Conservation (phyloP, 139 green algal genomes). For the Pseudopediastrum boryanum region DNA sequence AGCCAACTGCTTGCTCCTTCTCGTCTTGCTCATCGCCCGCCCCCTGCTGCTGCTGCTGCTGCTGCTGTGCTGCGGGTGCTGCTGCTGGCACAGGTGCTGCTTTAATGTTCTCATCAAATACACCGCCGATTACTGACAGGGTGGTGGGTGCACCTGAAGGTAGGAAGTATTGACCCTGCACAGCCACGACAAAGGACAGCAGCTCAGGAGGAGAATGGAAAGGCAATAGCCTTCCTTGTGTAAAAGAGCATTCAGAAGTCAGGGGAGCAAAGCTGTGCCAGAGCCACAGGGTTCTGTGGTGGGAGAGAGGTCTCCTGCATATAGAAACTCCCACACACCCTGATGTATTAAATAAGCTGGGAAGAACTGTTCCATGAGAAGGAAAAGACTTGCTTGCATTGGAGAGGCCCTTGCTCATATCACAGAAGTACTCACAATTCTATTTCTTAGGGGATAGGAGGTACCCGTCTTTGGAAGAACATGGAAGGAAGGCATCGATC, state of each 20-base stretch:
- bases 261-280: background rate
- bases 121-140: conserved; percentile 31
- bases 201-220: too few species aligned
- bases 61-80: conserved; percentile 33
- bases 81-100: conserved; percentile 9
- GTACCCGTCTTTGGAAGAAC: too few species aligned
- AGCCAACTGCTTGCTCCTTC: background rate
- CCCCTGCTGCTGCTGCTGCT: conserved; percentile 20
- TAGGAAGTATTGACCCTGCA: conserved; percentile 32
- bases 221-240: too few species aligned
- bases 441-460: too few species aligned
- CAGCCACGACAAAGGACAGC: too few species aligned
- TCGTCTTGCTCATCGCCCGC: background rate
- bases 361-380: too few species aligned
- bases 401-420: too few species aligned
- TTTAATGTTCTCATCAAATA: conserved; percentile 34
- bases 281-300: background rate
- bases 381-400: too few species aligned
- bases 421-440: too few species aligned
- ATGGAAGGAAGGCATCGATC: too few species aligned
- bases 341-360: too few species aligned
- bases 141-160: conserved; percentile 16
- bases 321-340: background rate
- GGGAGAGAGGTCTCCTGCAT: background rate
- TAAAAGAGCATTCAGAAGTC: background rate